phyloP scores from a whole-genome alignment of 495 filamentous ascomycete genomes.

The Paragyromitra xinjiangensis region DNA sequence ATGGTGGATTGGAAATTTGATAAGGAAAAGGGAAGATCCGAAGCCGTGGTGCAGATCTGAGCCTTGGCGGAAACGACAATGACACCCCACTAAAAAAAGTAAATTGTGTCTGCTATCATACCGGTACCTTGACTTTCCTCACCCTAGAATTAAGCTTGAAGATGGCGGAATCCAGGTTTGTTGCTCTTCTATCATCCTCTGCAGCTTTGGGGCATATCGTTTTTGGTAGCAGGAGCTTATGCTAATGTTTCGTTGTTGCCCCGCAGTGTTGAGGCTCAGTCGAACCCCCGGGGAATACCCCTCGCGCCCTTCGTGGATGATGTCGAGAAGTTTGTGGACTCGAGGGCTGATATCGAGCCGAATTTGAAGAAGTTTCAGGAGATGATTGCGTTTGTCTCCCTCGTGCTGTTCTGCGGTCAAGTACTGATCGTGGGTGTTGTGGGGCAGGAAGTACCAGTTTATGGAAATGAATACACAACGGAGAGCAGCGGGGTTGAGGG shows the following conservation, averaged over 20 bases:
- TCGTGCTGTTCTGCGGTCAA: background rate
- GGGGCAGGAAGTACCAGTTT: conserved; percentile 90
- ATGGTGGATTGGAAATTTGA: conserved; percentile 5
- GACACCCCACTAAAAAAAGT: conserved; percentile 18
- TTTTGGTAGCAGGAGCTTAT: background rate
- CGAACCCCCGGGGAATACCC: conserved; percentile 94
- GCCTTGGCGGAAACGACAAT: conserved; percentile 24
- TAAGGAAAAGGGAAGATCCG: background rate
- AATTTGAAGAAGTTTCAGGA: conserved; percentile 95
- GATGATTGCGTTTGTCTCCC: conserved; percentile 83
- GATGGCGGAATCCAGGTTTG: conserved; percentile 51
- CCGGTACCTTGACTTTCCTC: background rate
- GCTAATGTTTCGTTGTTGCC: conserved; percentile 22
- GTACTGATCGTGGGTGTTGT: conserved; percentile 11
- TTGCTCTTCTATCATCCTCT: background rate
- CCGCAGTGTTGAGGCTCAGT: conserved; percentile 61
- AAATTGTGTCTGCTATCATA: conserved; percentile 20
- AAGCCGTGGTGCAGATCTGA: background rate
- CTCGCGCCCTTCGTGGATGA: conserved; percentile 95
- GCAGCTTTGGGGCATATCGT: background rate
- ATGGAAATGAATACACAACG: conserved; percentile 95
- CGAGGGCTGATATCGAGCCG: conserved; percentile 84
- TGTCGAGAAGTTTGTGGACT: conserved; percentile 91
- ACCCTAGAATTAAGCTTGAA: conserved; percentile 24
- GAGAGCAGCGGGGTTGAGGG: conserved; percentile 80